Evolutionary conservation across 306 rosid species (phyloP).

Genomic region (Cotoneaster glaucophyllus): DNA sequence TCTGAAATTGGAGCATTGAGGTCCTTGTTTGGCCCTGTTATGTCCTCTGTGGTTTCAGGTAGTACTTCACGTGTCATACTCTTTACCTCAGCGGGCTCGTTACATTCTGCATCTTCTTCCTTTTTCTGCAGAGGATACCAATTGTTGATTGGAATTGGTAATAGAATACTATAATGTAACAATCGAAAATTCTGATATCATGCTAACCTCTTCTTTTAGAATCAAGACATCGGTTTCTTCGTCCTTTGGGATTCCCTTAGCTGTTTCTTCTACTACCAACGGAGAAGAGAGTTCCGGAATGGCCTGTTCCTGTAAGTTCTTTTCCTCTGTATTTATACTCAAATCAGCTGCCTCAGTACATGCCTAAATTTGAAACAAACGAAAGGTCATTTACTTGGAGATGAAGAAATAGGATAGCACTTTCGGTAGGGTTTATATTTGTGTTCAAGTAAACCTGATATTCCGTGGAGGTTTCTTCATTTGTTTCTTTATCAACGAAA

Average conservation of each 20-base stretch:
- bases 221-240: neutral
- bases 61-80: constrained; percentile 1
- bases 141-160: neutral
- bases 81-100: constrained; percentile 11
- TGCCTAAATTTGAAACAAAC: neutral
- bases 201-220: constrained; percentile 19
- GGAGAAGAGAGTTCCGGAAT: constrained; percentile 3
- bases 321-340: constrained; percentile 6
- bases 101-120: constrained; percentile 9
- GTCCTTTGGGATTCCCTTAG: constrained; percentile 13
- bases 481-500: neutral
- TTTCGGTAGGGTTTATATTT: no score
- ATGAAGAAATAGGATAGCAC: no score
- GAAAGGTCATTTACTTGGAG: neutral
- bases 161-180: neutral
- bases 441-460: constrained; percentile 9
- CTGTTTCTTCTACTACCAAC: neutral
- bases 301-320: constrained; percentile 7
- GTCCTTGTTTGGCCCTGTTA: constrained; percentile 2
- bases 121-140: constrained; percentile 9
- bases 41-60: constrained; percentile 9
- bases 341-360: constrained; percentile 3
- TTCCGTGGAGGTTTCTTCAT: constrained; percentile 6
- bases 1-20: constrained; percentile 3
- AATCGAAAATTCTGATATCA: neutral